phyloP scores from a whole-genome alignment of 139 green algal genomes.

The Yamagishiella unicocca region DNA sequence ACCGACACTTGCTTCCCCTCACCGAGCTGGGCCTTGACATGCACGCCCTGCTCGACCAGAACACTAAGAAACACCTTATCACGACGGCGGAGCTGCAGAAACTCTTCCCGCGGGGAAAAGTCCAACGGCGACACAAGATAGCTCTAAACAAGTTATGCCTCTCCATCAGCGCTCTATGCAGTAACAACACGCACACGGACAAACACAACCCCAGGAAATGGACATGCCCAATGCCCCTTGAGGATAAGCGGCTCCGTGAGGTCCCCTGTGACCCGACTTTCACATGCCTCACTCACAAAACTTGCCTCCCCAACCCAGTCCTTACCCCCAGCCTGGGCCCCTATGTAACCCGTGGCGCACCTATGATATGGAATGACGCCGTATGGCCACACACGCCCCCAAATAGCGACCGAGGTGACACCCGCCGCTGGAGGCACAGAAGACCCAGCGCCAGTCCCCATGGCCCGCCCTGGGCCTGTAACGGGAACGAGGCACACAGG shows the following conservation, averaged over 20 bases:
- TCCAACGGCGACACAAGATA: too few species aligned
- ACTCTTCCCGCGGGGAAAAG: not conserved
- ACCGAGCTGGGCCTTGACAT: too few species aligned
- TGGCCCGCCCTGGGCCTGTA: too few species aligned
- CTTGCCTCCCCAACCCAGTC: not conserved
- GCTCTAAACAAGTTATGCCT: not conserved
- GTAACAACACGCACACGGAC: not conserved
- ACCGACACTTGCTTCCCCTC: not conserved
- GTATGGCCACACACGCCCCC: too few species aligned
- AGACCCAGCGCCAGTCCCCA: too few species aligned
- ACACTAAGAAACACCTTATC: not conserved
- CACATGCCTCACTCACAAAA: not conserved
- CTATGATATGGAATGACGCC: not conserved
- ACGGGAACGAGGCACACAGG: too few species aligned
- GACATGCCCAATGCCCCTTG: not conserved
- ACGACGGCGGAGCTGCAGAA: not conserved
- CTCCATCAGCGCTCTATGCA: not conserved
- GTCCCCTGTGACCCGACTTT: not conserved
- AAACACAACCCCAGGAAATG: not conserved
- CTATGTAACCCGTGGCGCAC: not conserved
- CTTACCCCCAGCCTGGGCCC: too few species aligned
- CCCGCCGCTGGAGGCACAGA: too few species aligned
- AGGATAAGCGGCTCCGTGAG: not conserved
- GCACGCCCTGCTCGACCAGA: not conserved
- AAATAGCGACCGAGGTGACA: too few species aligned